Conservation (phyloP, 345 rosid genomes). For the Brassica incana region DNA sequence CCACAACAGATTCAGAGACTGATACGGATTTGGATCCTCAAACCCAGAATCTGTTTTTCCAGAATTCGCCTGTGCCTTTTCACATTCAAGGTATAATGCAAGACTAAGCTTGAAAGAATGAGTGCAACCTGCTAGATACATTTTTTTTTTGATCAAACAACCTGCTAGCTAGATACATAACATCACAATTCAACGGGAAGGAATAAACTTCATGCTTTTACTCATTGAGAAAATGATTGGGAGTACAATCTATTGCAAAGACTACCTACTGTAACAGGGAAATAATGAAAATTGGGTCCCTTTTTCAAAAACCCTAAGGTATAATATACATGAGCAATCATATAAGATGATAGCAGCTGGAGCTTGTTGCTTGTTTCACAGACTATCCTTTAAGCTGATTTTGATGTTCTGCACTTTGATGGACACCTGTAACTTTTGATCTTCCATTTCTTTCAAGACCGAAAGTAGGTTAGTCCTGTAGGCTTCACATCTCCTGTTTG, state of each 20-base stretch:
- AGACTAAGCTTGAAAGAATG: constrained; percentile 76
- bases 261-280: constrained; percentile 28
- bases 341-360: constrained; percentile 36
- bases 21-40: neutral
- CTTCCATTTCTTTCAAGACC: constrained; percentile 54
- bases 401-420: constrained; percentile 48
- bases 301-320: constrained; percentile 6
- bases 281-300: constrained; percentile 1
- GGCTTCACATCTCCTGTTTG: constrained; percentile 48
- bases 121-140: constrained; percentile 48
- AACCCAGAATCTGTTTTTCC: neutral
- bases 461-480: constrained; percentile 56
- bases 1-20: neutral
- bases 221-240: constrained; percentile 4
- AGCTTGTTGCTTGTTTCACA: constrained; percentile 26
- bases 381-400: constrained; percentile 44
- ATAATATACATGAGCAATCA: constrained; percentile 12
- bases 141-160: constrained; percentile 26
- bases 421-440: constrained; percentile 51
- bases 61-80: neutral
- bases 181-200: neutral
- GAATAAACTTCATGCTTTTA: neutral
- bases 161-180: constrained; percentile 44
- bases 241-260: constrained; percentile 24
- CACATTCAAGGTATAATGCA: constrained; percentile 65